Evolutionary conservation across 1,139 yeast genomes (phyloP), one percentile per base, ranked within the genome.

Genomic region (Wickerhamomyces sp.): DNA sequence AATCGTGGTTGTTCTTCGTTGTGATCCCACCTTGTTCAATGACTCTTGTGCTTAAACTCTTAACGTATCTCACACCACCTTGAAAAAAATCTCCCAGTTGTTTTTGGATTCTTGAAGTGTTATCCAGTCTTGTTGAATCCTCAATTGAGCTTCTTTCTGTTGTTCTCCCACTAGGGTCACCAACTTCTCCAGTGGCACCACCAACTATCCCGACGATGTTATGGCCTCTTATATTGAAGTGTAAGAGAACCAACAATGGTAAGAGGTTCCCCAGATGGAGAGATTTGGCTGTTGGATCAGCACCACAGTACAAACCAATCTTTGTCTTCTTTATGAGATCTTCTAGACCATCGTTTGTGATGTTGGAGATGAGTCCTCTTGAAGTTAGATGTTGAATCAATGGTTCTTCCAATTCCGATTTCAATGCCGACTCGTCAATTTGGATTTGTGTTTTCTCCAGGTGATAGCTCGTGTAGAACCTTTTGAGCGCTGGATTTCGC

Each of bases 111-210:
- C 64, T 61, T 1, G 46, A 46, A 12, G 85, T 77, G 55, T 91
- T 91, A n/a, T 58, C 59, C 25, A 63, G 49, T 35, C 94, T 64
- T 14, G 66, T 70, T 2, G 61, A 55, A 2, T 64, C 66, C 12
- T 66, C 78, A 63, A 89, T 68, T 10, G 61, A 66, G 4, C 63
- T 57, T 40, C 99, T 69, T 52, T 87, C 97, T 0, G 88, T 75
- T 2, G 70, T 62, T 48, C 96, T 69, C 0, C 98, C 98, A 39
- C 96, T 86, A 2, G 98, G 99, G 57, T 91, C 99, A 6, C 99
- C 99, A 2, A 91, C 95, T 13, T 76, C 75, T 4, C 96, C 97
- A 0, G 99, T 91, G 9, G 97, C 98, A n/a, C 97, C 98, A 9
- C 98, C 98, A 7, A 91, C 86, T 12, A 93, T 58, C 0, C 93